Evolutionary conservation across 495 filamentous ascomycete genomes (phyloP).

Genomic region (Aspergillus biplanus): DNA sequence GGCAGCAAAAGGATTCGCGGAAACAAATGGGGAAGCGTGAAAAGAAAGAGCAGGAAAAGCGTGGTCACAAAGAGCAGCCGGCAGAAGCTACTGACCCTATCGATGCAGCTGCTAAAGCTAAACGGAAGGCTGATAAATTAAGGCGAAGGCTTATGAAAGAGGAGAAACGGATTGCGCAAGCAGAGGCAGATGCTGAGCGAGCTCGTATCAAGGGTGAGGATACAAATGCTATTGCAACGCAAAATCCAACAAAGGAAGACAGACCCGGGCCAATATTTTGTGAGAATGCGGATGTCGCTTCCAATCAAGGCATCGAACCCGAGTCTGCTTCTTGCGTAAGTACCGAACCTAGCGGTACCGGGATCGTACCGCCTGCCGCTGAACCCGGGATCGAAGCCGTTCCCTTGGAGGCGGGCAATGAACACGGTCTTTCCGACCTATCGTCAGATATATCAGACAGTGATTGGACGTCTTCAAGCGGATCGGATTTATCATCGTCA

Average conservation of each 20-base stretch:
- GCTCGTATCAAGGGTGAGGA: constrained; percentile 44
- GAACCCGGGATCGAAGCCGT: background rate
- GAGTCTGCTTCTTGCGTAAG: too few relatives aligned
- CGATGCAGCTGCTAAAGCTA: constrained; percentile 46
- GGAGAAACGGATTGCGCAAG: constrained; percentile 51
- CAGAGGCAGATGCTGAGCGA: constrained; percentile 50
- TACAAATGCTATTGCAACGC: constrained; percentile 8
- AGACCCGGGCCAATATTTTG: constrained; percentile 1
- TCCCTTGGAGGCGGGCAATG: constrained; percentile 13
- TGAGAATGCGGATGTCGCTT: background rate
- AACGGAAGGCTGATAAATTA: constrained; percentile 55
- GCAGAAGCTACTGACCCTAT: constrained; percentile 31
- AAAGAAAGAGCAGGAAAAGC: constrained; percentile 31
- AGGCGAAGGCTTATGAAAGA: constrained; percentile 50
- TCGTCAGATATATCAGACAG: constrained; percentile 30
- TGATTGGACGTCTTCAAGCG: constrained; percentile 44
- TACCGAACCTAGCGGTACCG: too few relatives aligned
- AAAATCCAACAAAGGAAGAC: constrained; percentile 13
- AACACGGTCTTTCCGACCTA: constrained; percentile 19
- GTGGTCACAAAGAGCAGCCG: constrained; percentile 33
- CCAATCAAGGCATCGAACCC: background rate
- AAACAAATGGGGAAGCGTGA: constrained; percentile 35
- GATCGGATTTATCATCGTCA: constrained; percentile 37
- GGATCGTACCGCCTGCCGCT: background rate
- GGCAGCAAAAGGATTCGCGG: constrained; percentile 26